Base-by-base conservation (phyloP, 2,329 filamentous ascomycete genomes). In the Diaporthe sp. region DNA sequence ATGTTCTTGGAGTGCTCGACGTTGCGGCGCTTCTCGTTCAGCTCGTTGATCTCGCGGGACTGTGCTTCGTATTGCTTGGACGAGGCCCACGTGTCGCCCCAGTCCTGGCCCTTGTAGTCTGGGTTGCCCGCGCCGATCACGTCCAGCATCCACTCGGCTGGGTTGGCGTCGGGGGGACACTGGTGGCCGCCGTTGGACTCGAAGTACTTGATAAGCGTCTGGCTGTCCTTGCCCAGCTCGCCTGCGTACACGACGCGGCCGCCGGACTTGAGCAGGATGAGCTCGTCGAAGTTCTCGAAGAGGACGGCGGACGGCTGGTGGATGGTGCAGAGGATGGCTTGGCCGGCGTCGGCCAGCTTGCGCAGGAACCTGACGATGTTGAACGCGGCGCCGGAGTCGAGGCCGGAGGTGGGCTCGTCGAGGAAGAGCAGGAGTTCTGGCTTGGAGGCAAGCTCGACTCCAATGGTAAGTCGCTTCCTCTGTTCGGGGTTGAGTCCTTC, bases 331-430 rank as follows among this genome's bases (percentile, higher is more conserved):
- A 87, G 79, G 28, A 87, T 81, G 34, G 85, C 84, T 77, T 87
- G 86, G 6, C 85, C 85, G 1, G 81, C 82, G 46, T 84, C 82
- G 4, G 89, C 86, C 2, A 92, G 85, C 78, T 94, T 94, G 77
- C 93, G 90, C 74, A 95, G 88, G 37, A 95, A 87, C 80, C 91
- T 89, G 46, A 92, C 89, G 80, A 94, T 94, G 76, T 92, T 92
- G 89, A 92, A 94, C 2, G 93, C 93, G 1, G 92, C 94, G 81
- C 94, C 92, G 80, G 89, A 91, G 82, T 95, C 93, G 22, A 95
- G 87, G 82, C 93, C 93, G 39, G 92, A 94, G 7, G 93, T 95
- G 7, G 93, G 93, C 81, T 95, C 93, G 80, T 95, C 93, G 42
- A 95, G 87, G 87, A 95, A 95, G 39, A 95, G 87, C 71, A 95